Evolutionary conservation across 73 alveolate species (phyloP).

Genomic region (Tetrahymena borealis): DNA sequence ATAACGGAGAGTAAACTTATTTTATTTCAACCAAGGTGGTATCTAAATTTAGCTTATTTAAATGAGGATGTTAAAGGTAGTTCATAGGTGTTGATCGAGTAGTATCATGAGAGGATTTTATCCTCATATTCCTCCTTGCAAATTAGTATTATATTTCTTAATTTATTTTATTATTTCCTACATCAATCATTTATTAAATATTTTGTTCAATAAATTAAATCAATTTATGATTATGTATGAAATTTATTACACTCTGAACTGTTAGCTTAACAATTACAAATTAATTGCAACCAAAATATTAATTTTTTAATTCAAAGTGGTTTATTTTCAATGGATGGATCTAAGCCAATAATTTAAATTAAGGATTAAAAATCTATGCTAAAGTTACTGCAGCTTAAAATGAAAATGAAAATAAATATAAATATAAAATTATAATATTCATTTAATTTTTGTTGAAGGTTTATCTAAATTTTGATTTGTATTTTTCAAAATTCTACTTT

Average conservation of each 20-base stretch:
- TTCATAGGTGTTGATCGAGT: neutral
- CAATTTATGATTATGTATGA: neutral
- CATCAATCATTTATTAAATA: neutral
- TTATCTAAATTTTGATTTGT: no score
- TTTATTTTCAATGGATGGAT: no score
- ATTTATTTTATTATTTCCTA: neutral
- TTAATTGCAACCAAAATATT: no score
- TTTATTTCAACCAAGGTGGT: neutral
- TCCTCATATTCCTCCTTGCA: neutral
- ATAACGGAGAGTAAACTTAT: neutral
- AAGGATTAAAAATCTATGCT: no score
- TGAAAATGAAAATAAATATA: no score
- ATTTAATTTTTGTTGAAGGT: no score
- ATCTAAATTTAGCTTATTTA: neutral
- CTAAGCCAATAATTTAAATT: no score
- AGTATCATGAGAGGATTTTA: neutral
- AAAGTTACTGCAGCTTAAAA: no score
- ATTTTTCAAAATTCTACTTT: no score
- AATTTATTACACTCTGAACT: neutral
- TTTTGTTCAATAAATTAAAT: neutral
- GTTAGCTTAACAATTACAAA: no score
- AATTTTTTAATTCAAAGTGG: no score
- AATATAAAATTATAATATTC: no score
- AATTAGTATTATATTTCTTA: neutral
- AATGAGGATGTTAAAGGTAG: neutral